phyloP scores from a whole-genome alignment of 2,329 filamentous ascomycete genomes.

The Coleophoma crateriformis region DNA sequence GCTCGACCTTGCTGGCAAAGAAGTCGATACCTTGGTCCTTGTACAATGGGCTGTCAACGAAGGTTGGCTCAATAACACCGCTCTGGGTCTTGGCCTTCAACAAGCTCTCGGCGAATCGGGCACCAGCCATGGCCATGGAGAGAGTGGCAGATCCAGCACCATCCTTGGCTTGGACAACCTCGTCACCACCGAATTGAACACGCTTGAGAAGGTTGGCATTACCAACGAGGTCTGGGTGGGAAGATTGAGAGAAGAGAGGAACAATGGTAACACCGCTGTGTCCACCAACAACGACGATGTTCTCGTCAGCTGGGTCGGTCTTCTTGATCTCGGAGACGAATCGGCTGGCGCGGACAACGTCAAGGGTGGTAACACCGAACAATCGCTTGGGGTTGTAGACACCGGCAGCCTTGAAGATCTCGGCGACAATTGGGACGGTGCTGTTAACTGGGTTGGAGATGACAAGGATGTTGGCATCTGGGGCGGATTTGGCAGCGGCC shows the following conservation, averaged over 20 bases:
- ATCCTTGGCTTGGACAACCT: constrained; percentile 99
- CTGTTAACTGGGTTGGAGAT: constrained; percentile 99
- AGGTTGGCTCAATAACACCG: constrained; percentile 92
- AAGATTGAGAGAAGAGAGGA: constrained; percentile 91
- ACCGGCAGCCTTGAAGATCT: constrained; percentile 90
- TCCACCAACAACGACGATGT: constrained; percentile 92
- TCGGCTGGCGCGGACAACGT: constrained; percentile 94
- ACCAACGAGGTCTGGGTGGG: constrained; percentile 76
- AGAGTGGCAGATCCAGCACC: constrained; percentile 95
- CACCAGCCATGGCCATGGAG: constrained; percentile 97
- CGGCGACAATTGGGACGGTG: constrained; percentile 93
- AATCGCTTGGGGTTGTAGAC: constrained; percentile 99
- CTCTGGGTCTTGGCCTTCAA: constrained; percentile 88
- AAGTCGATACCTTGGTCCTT: constrained; percentile 97
- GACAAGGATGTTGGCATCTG: constrained; percentile 92
- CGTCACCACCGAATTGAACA: constrained; percentile 98
- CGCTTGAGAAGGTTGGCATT: constrained; percentile 73
- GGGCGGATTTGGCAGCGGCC: constrained; percentile 81
- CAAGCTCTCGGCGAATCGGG: constrained; percentile 78
- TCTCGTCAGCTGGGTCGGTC: constrained; percentile 86
- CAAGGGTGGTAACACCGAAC: constrained; percentile 98
- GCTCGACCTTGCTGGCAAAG: constrained; percentile 93
- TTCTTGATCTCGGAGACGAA: constrained; percentile 95
- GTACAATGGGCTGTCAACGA: constrained; percentile 95
- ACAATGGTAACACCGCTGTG: constrained; percentile 99